These are phyloP conservation scores for Thielaviopsis populi DNA, from an alignment of 2,329 filamentous ascomycete genomes.

Conservation along the genomic window DNA sequence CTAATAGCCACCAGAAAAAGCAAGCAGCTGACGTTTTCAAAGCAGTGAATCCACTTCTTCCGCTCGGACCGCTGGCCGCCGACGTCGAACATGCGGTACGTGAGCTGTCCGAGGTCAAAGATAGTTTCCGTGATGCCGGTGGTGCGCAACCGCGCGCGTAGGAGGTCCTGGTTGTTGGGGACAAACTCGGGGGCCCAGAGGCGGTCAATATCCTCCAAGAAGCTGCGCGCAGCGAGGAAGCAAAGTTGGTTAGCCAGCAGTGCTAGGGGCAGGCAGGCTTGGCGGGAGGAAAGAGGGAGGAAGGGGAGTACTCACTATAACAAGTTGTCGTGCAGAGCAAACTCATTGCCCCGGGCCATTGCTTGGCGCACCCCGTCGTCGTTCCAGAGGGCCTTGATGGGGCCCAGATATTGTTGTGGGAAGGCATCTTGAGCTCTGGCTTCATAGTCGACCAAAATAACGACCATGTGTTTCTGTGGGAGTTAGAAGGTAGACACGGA, in stretches of 20 bases:
- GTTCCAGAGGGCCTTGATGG: conserved; percentile 71
- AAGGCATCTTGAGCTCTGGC: conserved; percentile 70
- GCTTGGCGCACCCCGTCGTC: conserved; percentile 73
- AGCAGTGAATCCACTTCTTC: conserved; percentile 97
- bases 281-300: too few species aligned
- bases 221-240: too few species aligned
- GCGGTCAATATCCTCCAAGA: conserved; percentile 64
- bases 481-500: conserved; percentile 20
- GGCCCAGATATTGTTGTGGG: conserved; percentile 60
- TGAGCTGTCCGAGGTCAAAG: conserved; percentile 81
- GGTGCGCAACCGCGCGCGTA: conserved; percentile 77
- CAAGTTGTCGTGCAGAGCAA: conserved; percentile 88
- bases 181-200: conserved; percentile 66
- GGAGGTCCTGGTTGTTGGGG: conserved; percentile 84
- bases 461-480: conserved; percentile 57
- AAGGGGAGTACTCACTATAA: conserved; percentile 54
- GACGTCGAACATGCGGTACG: conserved; percentile 94
- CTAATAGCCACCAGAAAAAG: conserved; percentile 91
- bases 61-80: conserved; percentile 83
- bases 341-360: conserved; percentile 91
- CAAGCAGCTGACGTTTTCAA: conserved; percentile 83
- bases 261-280: background rate
- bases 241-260: background rate
- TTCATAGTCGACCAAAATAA: conserved; percentile 67
- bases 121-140: conserved; percentile 93